Percentiles rank a stretch among this genome's conserved stretches.
Evolutionary conservation across 2,329 filamentous ascomycete species (phyloP).

Genomic region (Ascochyta rabiei): DNA sequence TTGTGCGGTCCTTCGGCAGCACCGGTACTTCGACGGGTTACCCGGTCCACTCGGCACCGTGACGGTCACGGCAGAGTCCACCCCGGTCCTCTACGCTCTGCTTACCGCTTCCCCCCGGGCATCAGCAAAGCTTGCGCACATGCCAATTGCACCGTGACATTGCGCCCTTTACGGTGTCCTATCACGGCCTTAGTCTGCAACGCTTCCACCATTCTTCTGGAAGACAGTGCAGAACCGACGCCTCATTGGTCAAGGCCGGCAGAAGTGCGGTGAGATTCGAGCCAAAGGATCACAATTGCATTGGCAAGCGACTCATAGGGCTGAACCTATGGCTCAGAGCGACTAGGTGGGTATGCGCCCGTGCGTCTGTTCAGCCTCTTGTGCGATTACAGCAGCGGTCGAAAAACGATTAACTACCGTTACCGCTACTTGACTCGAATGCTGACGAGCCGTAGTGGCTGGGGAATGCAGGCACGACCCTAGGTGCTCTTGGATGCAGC

Average conservation of each 20-base stretch:
- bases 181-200: not conserved
- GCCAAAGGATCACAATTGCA: conserved; percentile 20
- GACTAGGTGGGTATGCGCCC: conserved; percentile 8
- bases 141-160: not conserved
- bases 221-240: not conserved
- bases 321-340: conserved; percentile 30
- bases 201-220: conserved; percentile 5
- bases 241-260: conserved; percentile 20
- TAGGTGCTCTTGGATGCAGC: conserved; percentile 2
- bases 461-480: conserved; percentile 17
- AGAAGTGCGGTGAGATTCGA: conserved; percentile 37
- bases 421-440: conserved; percentile 22
- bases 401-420: conserved; percentile 15
- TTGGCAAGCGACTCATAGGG: conserved; percentile 27
- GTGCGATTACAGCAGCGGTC: conserved; percentile 12
- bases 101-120: not conserved
- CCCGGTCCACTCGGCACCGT: not conserved
- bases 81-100: not conserved
- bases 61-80: not conserved
- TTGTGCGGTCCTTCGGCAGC: not conserved
- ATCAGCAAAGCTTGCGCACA: conserved; percentile 6
- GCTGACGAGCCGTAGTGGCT: conserved; percentile 18
- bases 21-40: not conserved
- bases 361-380: conserved; percentile 1
- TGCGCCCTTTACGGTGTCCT: conserved; percentile 2